phyloP scores from a whole-genome alignment of 1,284 basidiomycete species.

The Chondrostereum purpureum region DNA sequence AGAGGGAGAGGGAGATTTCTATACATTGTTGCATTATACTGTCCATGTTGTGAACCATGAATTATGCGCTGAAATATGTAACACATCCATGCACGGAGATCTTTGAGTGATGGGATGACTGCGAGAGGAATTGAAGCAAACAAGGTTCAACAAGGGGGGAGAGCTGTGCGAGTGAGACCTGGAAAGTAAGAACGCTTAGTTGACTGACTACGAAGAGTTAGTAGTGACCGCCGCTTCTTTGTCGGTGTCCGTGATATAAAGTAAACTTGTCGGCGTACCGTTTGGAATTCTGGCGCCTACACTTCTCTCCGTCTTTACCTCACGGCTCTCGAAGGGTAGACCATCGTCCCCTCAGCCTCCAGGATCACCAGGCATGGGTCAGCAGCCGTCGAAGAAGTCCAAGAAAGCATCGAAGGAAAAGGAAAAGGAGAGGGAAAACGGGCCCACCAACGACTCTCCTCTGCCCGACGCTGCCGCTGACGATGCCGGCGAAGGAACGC shows the following conservation, averaged over 20 bases:
- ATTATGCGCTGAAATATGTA: constrained; percentile 12
- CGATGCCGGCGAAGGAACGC: constrained; percentile 31
- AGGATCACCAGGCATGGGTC: constrained; percentile 56
- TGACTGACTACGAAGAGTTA: too few relatives aligned
- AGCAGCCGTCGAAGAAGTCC: constrained; percentile 72
- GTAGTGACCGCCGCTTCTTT: constrained; percentile 6
- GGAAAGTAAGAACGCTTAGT: too few relatives aligned
- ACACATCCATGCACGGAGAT: constrained; percentile 2
- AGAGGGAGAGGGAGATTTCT: too few relatives aligned
- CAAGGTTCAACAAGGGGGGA: constrained; percentile 16
- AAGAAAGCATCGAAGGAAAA: constrained; percentile 65
- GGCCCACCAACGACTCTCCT: constrained; percentile 26
- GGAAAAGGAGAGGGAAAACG: constrained; percentile 66
- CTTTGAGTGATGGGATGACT: constrained; percentile 11
- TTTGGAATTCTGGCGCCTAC: constrained; percentile 68
- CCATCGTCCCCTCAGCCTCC: constrained; percentile 60
- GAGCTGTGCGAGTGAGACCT: too few relatives aligned
- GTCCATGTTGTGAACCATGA: constrained; percentile 19
- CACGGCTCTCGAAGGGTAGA: constrained; percentile 62
- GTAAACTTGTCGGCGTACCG: too few relatives aligned
- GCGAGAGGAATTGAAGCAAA: constrained; percentile 17
- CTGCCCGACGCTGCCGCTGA: constrained; percentile 26
- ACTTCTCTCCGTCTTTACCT: constrained; percentile 67
- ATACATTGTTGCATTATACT: constrained; percentile 5
- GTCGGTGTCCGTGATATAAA: constrained; percentile 14